Evolutionary conservation across 1,139 yeast genomes (phyloP).

Genomic region (Blastobotrys malaysiensis): DNA sequence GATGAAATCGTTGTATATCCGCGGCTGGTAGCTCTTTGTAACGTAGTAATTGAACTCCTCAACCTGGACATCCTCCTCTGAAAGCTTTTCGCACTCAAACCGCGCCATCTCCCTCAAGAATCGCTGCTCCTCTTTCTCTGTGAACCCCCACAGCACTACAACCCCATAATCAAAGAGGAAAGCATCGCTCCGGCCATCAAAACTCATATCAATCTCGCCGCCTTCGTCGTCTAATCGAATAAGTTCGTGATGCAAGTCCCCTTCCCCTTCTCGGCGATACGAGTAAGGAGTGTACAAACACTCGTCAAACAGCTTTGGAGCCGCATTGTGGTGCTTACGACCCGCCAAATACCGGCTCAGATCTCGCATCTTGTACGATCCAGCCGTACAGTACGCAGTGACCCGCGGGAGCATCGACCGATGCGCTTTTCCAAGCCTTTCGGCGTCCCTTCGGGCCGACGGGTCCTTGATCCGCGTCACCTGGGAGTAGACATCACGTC

Average conservation of each 20-base stretch:
- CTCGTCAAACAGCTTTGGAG: constrained; percentile 89
- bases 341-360: constrained; percentile 80
- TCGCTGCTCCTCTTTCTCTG: constrained; percentile 74
- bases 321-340: constrained; percentile 56
- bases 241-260: constrained; percentile 46
- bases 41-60: constrained; percentile 94
- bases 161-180: constrained; percentile 94
- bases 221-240: constrained; percentile 87
- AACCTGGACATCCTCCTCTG: constrained; percentile 84
- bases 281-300: constrained; percentile 86
- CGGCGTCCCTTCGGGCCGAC: constrained; percentile 95
- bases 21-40: constrained; percentile 87
- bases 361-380: constrained; percentile 85
- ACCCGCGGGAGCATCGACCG: constrained; percentile 64
- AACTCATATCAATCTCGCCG: constrained; percentile 82
- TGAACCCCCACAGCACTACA: constrained; percentile 91
- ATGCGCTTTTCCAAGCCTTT: constrained; percentile 84
- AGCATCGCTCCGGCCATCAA: constrained; percentile 64
- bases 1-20: constrained; percentile 91
- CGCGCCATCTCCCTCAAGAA: constrained; percentile 77
- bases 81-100: constrained; percentile 85
- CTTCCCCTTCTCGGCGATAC: constrained; percentile 54
- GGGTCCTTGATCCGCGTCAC: constrained; percentile 79
- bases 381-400: constrained; percentile 93
- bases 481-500: constrained; percentile 68